Base-by-base conservation (phyloP, 192 early-diverging fungal species). In the Rhizoclosmatium globosum region DNA sequence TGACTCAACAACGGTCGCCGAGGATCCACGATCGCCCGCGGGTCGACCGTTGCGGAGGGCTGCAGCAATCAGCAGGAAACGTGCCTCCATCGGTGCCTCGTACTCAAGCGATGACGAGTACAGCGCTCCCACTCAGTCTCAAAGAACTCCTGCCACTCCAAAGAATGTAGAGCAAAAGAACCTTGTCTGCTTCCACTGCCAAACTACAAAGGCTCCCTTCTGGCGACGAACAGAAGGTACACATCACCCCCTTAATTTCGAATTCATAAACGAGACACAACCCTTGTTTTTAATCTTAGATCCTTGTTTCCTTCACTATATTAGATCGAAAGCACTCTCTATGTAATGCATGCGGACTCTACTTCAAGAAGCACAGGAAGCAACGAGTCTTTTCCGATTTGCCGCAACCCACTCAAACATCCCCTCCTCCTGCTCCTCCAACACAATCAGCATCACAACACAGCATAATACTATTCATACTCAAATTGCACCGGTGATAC, bases 201-300 rank as follows among this genome's bases (percentile, higher is more conserved):
- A 87, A 73, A 91, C 91, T 11, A 93, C 84, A 47, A 89, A 90
- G 79, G 93, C 94, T 0, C 93, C 93, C 1, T 83, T 95, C 9
- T 95, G 94, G 94, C 85, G 93, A 61, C 85, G 93, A 31, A 94
- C 93, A 2, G 85, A 90, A 1, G 94, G 83, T 78, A 86, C 89
- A 42, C 83, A 83, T 65, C 92, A 95, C 81, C 89, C 87, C 13
- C 81, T 95, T 23, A 31, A 31, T 31, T 31, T 31, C 31, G 0
- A 0, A 31, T 31, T 31, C 31, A 31, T 31, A 31, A 31, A 31
- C 31, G 31, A 31, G 31, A 31, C 31, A 31, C 31, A 31, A 31
- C 31, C 31, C 31, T 31, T 31, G 31, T 31, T 31, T 31, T 31
- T 31, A 31, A 31, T 31, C 31, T 31, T 31, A 0, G 31, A 31